A percentile compares a stretch with the other conserved stretches of the same genome.
Conservation (phyloP, 164 flowering plant genomes). For the Aristolochia californica region DNA sequence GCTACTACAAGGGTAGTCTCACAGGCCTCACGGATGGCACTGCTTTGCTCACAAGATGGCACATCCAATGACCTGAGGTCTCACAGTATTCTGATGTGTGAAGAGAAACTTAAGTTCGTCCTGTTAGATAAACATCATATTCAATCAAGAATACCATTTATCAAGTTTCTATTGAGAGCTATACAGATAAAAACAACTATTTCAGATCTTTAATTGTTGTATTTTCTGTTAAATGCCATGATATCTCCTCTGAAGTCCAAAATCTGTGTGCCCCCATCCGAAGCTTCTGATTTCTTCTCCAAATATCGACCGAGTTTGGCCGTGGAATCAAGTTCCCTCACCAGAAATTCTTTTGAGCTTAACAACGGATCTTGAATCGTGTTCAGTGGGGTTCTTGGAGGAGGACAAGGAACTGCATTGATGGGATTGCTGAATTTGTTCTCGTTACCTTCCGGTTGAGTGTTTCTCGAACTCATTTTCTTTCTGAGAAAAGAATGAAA, state of each 20-base stretch:
- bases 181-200: not conserved
- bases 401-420: conserved; percentile 23
- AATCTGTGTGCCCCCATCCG: not conserved
- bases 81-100: conserved; percentile 31
- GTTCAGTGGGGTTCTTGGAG: conserved; percentile 46
- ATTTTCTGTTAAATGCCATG: conserved; percentile 60
- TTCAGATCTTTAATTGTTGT: conserved; percentile 53
- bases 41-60: conserved; percentile 19
- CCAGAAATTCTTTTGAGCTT: conserved; percentile 17
- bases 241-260: conserved; percentile 16
- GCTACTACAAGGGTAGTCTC: conserved; percentile 14
- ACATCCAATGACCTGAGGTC: conserved; percentile 15
- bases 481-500: no score
- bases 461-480: conserved; percentile 7
- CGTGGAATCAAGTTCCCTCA: conserved; percentile 9
- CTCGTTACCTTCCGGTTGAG: conserved; percentile 25
- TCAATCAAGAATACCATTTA: conserved; percentile 7
- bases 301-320: no score
- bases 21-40: conserved; percentile 14
- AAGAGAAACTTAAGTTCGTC: conserved; percentile 54
- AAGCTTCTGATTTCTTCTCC: conserved; percentile 14
- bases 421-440: conserved; percentile 26
- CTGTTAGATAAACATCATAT: conserved; percentile 30
- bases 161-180: not conserved
- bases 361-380: conserved; percentile 51